Evolutionary conservation across 768 basidiomycete species (phyloP).

Genomic region (Asterophora lycoperdoides): DNA sequence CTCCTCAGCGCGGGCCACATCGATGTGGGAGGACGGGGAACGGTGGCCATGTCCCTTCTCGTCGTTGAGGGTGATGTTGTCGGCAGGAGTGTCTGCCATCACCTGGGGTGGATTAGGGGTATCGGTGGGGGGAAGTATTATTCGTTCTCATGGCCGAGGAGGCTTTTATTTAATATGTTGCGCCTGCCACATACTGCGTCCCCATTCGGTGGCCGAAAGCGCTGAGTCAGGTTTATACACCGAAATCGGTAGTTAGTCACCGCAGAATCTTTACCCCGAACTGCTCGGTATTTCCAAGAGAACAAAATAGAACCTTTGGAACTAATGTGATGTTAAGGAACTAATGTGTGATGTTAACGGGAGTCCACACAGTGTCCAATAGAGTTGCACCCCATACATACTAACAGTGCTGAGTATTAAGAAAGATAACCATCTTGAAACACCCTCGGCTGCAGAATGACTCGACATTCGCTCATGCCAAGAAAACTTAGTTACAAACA

Average conservation of each 20-base stretch:
- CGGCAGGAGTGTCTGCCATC: slow-evolving; percentile 29
- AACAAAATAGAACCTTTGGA: background rate
- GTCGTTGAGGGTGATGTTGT: slow-evolving; percentile 28
- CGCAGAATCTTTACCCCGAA: slow-evolving; percentile 4
- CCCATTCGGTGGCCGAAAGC: background rate
- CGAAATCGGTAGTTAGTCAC: slow-evolving; percentile 5
- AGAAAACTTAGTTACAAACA: too few relatives aligned
- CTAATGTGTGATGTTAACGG: background rate
- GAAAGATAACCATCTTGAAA: too few relatives aligned
- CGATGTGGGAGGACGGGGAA: slow-evolving; percentile 31
- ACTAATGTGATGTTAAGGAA: background rate
- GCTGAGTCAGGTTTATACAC: slow-evolving; percentile 17
- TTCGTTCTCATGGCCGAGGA: background rate
- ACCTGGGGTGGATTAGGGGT: background rate
- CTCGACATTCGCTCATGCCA: too few relatives aligned
- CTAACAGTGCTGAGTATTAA: too few relatives aligned
- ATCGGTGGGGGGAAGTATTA: background rate
- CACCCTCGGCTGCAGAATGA: too few relatives aligned
- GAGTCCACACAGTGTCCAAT: too few relatives aligned
- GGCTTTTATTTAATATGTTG: slow-evolving; percentile 8
- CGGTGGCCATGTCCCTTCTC: slow-evolving; percentile 13
- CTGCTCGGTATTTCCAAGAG: slow-evolving; percentile 2
- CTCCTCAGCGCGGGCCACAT: slow-evolving; percentile 47
- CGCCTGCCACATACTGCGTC: background rate
- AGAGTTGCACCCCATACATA: too few relatives aligned